Evolutionary conservation across 805 yeast genomes (phyloP).

Genomic region (Saccharomycopsis microspora): DNA sequence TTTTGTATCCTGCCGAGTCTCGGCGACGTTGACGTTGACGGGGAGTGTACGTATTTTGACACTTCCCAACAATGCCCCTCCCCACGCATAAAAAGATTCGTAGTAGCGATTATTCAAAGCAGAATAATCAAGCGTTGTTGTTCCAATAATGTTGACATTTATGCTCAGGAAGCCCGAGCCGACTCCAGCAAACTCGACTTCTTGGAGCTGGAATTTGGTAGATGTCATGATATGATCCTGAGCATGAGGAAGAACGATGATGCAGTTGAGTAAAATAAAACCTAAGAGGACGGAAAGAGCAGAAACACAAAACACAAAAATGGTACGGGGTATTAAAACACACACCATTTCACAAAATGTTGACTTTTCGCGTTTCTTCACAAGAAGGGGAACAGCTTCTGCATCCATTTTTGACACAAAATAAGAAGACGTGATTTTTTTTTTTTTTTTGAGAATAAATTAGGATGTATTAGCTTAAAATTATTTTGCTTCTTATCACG

Average conservation of each 20-base stretch:
- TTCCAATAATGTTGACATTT: background rate
- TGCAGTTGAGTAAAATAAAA: slow-evolving; percentile 4
- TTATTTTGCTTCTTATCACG: no score
- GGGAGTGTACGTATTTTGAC: slow-evolving; percentile 1
- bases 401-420: no score
- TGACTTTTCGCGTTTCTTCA: background rate
- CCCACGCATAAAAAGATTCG: slow-evolving; percentile 4
- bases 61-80: slow-evolving; percentile 4
- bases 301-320: background rate
- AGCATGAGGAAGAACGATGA: slow-evolving; percentile 9
- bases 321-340: background rate
- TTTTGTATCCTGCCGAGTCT: background rate
- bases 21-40: background rate
- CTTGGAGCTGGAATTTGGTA: slow-evolving; percentile 3
- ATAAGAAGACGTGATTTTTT: no score
- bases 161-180: slow-evolving; percentile 3
- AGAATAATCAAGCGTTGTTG: slow-evolving; percentile 7
- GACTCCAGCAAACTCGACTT: slow-evolving; percentile 12
- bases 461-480: no score
- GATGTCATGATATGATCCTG: slow-evolving; percentile 11
- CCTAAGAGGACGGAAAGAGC: background rate
- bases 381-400: background rate
- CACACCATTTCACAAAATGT: background rate
- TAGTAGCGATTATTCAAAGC: slow-evolving; percentile 11
- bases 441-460: no score